phyloP scores from a whole-genome alignment of 2,329 filamentous ascomycete species.

The Calonectria hongkongensis region DNA sequence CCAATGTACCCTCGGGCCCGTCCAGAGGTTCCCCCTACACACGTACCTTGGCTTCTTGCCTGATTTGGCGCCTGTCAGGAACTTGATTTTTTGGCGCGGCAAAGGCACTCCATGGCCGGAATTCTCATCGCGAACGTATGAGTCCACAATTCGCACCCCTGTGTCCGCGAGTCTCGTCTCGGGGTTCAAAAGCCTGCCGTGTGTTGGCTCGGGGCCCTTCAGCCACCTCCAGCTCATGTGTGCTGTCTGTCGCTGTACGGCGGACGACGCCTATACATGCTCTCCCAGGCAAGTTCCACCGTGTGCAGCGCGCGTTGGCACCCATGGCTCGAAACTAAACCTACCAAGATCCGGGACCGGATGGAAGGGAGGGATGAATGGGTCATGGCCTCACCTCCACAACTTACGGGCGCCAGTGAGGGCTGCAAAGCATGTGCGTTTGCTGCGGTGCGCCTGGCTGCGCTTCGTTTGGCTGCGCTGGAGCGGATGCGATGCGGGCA shows the following conservation, averaged over 20 bases:
- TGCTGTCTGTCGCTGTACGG: constrained; percentile 18
- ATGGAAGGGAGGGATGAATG: constrained; percentile 29
- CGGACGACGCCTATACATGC: constrained; percentile 25
- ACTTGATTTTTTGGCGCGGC: constrained; percentile 15
- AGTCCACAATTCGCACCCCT: constrained; percentile 25
- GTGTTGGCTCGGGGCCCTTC: constrained; percentile 7
- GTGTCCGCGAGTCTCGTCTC: constrained; percentile 30
- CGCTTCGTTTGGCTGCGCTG: constrained; percentile 17
- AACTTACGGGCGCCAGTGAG: constrained; percentile 34
- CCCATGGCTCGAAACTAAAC: constrained; percentile 15
- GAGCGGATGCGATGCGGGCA: constrained; percentile 32
- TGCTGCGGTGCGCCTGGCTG: constrained; percentile 9
- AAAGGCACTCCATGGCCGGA: constrained; percentile 24
- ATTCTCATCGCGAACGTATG: constrained; percentile 21
- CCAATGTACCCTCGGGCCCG: constrained; percentile 30
- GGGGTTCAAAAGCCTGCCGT: background rate
- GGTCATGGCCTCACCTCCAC: constrained; percentile 38
- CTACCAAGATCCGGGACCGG: constrained; percentile 20
- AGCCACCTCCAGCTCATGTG: constrained; percentile 6
- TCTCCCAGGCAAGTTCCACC: constrained; percentile 21
- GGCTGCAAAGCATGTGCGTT: constrained; percentile 33
- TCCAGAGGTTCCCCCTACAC: constrained; percentile 29
- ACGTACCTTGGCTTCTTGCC: constrained; percentile 28
- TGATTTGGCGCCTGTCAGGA: constrained; percentile 27
- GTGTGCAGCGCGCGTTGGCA: constrained; percentile 6